These are phyloP conservation scores for Xylona heveae DNA, from an alignment of 495 filamentous ascomycete genomes.

Conservation along the genomic window DNA sequence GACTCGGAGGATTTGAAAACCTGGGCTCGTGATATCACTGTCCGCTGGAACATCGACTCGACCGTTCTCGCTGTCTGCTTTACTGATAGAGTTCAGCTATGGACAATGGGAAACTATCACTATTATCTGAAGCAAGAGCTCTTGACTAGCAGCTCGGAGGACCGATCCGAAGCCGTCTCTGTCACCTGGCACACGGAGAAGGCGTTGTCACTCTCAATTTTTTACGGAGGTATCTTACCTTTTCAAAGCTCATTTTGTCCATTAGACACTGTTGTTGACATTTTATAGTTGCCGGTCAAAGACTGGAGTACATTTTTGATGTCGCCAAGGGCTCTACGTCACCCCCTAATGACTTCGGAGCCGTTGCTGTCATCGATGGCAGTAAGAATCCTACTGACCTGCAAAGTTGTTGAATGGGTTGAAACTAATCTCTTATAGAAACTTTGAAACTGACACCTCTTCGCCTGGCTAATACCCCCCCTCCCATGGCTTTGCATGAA, in stretches of 20 bases:
- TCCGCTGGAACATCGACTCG: conserved; percentile 83
- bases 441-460: conserved; percentile 70
- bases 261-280: conserved; percentile 1
- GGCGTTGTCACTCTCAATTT: conserved; percentile 38
- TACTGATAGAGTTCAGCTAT: conserved; percentile 63
- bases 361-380: conserved; percentile 77
- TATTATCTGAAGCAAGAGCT: conserved; percentile 95
- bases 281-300: conserved; percentile 9
- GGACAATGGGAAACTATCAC: conserved; percentile 94
- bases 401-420: conserved; percentile 7
- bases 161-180: conserved; percentile 6
- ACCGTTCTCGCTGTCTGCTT: conserved; percentile 69
- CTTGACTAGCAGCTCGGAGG: conserved; percentile 2
- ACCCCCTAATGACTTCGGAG: conserved; percentile 57
- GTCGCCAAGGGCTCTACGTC: conserved; percentile 43
- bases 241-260: not conserved
- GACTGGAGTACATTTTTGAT: conserved; percentile 46
- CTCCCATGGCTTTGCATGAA: conserved; percentile 77
- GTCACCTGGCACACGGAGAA: conserved; percentile 74
- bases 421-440: conserved; percentile 22
- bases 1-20: conserved; percentile 32
- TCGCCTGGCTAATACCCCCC: conserved; percentile 63
- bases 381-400: conserved; percentile 19
- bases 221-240: conserved; percentile 18
- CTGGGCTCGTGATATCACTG: conserved; percentile 31